Evolutionary conservation across 805 yeast genomes (phyloP).

Genomic region (Cyberlindnera mrakii): DNA sequence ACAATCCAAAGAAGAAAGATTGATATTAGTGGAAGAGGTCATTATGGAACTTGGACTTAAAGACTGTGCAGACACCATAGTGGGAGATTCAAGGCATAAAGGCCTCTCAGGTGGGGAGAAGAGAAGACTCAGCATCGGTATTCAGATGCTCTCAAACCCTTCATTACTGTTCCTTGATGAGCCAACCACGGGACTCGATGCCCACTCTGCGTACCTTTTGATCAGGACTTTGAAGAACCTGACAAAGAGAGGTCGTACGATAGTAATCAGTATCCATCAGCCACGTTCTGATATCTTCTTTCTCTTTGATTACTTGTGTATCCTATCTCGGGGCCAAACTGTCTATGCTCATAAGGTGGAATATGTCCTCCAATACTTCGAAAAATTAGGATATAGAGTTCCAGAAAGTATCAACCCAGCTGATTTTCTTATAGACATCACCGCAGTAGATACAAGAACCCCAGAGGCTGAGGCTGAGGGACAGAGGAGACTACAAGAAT

Average conservation of each 20-base stretch:
- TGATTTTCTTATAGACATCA: conserved; percentile 42
- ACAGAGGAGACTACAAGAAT: conserved; percentile 22
- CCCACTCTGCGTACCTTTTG: conserved; percentile 65
- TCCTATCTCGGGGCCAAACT: conserved; percentile 55
- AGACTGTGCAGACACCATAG: conserved; percentile 58
- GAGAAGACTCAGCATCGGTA: conserved; percentile 70
- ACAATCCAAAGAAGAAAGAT: conserved; percentile 35
- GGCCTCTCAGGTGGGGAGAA: conserved; percentile 86
- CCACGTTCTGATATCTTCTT: conserved; percentile 76
- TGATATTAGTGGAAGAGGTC: conserved; percentile 50
- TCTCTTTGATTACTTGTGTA: conserved; percentile 62
- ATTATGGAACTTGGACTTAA: conserved; percentile 64
- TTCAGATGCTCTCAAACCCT: conserved; percentile 76
- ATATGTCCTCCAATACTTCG: conserved; percentile 41
- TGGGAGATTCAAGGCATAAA: conserved; percentile 48
- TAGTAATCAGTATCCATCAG: conserved; percentile 77
- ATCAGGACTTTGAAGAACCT: conserved; percentile 56
- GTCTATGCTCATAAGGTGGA: conserved; percentile 39
- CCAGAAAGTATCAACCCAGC: conserved; percentile 47
- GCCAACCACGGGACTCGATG: conserved; percentile 86
- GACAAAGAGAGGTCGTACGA: conserved; percentile 59
- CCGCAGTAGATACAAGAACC: conserved; percentile 42
- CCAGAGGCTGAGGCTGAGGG: conserved; percentile 30
- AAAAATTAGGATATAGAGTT: conserved; percentile 30
- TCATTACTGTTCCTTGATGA: conserved; percentile 71